Evolutionary conservation across 768 basidiomycete species (phyloP), one percentile per base, ranked within the genome.

Genomic region (Leucocoprinus sp.): DNA sequence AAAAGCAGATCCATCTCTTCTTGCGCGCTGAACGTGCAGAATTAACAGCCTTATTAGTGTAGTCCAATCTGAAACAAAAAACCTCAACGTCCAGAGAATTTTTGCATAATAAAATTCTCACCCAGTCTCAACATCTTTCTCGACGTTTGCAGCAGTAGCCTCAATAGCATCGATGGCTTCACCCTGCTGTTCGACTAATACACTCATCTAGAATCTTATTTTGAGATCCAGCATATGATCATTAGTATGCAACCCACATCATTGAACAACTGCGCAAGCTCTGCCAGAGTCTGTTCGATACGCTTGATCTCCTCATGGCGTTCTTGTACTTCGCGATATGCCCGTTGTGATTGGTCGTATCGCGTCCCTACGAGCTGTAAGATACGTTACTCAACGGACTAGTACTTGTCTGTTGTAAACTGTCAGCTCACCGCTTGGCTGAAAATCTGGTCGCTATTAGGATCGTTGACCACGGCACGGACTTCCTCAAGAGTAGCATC

Each of bases 1-100:
- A 60, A 73, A 95, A 95, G 68, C 93, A 97, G 61, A 95, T 93
- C 92, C 93, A 96, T 57, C 93, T 82, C 76, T 95, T 97, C 65
- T 84, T 90, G 50, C 95, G 82, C 17, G 95, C 95, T 24, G 84
- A 76, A 23, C 86, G 76, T 17, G 95, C 95, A 28, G 85, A 90
- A 28, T 66, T 70, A 42, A 97, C 86, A 5, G 93, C 95, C 57
- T 86, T 87, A 37, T 85, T 79, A 1, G 91, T 89, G 60, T 96
- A 86, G 51, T 74, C 69, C 42, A 91, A 64, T 50, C 93, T 96
- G 55, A 5, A n/a, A 22, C 34, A 12, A 26, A 24, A 38, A 8
- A 36, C 9, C 29, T 21, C 28, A n/a, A 35, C 22, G 5, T n/a
- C n/a, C n/a, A n/a, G 12, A 27, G 27, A 41, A 23, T 31, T 18